A percentile compares a stretch with the other conserved stretches of the same genome.
Conservation (phyloP, 371 early-diverging fungal genomes). For the Batrachochytrium dendrobatidis region DNA sequence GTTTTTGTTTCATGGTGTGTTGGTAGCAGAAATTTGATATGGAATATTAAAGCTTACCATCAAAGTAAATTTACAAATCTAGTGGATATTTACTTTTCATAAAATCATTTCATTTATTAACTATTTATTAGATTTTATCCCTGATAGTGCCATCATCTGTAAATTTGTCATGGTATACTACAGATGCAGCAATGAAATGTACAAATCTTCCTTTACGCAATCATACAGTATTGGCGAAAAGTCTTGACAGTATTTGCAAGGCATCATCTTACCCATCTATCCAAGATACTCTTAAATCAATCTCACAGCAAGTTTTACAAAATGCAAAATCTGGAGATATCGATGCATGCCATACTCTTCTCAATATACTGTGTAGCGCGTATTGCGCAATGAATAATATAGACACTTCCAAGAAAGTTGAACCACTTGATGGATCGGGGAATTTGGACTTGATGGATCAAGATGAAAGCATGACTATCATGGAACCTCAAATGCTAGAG, state of each 20-base stretch:
- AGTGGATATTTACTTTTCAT: no score
- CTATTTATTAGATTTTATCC: constrained; percentile 20
- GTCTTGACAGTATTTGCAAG: no score
- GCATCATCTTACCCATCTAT: no score
- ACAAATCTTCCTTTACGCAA: constrained; percentile 6
- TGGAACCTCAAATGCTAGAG: no score
- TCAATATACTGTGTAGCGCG: not conserved
- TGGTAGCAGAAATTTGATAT: no score
- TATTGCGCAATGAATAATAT: not conserved
- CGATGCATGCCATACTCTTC: constrained; percentile 3
- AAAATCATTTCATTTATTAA: no score
- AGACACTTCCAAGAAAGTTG: no score
- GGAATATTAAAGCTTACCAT: no score
- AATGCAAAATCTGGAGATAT: constrained; percentile 8
- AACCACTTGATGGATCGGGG: not conserved
- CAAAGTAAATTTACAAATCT: no score
- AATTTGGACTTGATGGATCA: not conserved
- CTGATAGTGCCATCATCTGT: constrained; percentile 16
- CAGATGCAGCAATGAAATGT: constrained; percentile 19
- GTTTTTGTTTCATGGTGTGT: no score
- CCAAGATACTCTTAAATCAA: not conserved
- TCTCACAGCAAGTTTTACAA: constrained; percentile 2
- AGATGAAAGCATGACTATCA: constrained; percentile 6
- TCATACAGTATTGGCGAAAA: constrained; percentile 7
- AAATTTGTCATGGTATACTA: constrained; percentile 28